Evolutionary conservation across 495 filamentous ascomycete species (phyloP), one percentile per base, ranked within the genome.

Genomic region (Penicillium pulvis): DNA sequence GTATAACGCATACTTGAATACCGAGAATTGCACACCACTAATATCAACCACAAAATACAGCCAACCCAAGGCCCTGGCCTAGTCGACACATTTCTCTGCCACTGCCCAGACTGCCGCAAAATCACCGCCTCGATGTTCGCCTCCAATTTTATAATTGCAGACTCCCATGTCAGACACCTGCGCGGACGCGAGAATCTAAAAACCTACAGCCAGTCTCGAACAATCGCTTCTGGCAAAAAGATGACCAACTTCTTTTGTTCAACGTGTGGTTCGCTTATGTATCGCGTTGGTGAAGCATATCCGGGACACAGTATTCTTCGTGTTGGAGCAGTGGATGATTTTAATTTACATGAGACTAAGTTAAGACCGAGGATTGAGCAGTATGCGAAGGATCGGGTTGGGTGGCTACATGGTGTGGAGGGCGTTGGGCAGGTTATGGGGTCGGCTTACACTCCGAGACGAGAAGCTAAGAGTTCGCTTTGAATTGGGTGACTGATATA

Each of bases 91-190:
- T 84, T 84, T 65, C 55, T 83, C 60, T 86, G 82, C 69, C 76
- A 86, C 71, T 85, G 83, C 70, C 59, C 66, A 35, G 82, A 85
- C 71, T 84, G 82, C 68, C 79, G 72, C 56, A 86, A 86, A 62
- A 74, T 85, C 62, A 84, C 35, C 8, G 81, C 82, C 10, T 84
- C 82, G 7, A 82, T 83, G 78, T 83, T 82, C 74, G 79, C 82
- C 11, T 75, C 78, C 49, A 84, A 84, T 64, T 82, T 85, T 68
- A 78, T 72, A 42, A 67, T 82, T 52, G 56, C 48, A 31, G 69
- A 80, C 66, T 49, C 68, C 12, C 45, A 77, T 50, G 56, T 84
- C 10, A 66, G 54, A 55, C 77, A 83, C 66, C 20, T 79, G 4
- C 76, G 81, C 26, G 82, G 83, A 20, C 64, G 68, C 2, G 72